Base-by-base conservation (phyloP, 495 filamentous ascomycete species). In the Bombardia bombarda region DNA sequence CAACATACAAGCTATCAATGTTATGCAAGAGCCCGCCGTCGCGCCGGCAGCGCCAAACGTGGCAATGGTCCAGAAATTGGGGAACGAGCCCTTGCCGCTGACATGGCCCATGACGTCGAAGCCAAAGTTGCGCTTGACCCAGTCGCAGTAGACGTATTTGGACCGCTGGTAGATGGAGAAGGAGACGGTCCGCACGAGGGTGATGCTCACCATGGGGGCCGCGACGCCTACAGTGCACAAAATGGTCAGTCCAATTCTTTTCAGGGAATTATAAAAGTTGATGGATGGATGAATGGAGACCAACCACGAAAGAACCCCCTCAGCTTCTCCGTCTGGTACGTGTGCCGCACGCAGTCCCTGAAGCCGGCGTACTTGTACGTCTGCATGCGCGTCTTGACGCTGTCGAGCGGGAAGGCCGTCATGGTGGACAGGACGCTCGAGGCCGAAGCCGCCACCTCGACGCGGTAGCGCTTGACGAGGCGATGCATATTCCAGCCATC, bases 141-240 rank as follows among this genome's bases (percentile, higher is more conserved):
- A 81, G 49, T 72, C 69, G 42, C 85, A 80, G 52, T 90, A 83
- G 9, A 67, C 63, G 60, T 87, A 79, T 65, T 95, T 95, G 30
- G 86, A 82, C 28, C 73, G 74, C 61, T 88, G 86, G 67, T 96
- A 96, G 42, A 90, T 83, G 25, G 87, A 90, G 58, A 96, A 95
- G n/a, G 86, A 92, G 38, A 94, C 74, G 16, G 90, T 92, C 26
- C 90, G 80, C 42, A 95, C 89, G 37, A 87, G 73, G 7, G 90
- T 95, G 38, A 96, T 84, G 68, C 86, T 92, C 16, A 78, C 78
- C 57, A 96, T 71, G 24, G 90, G 90, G 37, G 87, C 84, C 26
- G 82, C 74, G 48, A 82, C 79, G 52, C 86, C 86, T 90, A 50
- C 36, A 43, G 32, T 33, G n/a, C n/a, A n/a, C n/a, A n/a, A n/a